Conservation (phyloP, 2,329 filamentous ascomycete genomes). For the Claviceps sp. region DNA sequence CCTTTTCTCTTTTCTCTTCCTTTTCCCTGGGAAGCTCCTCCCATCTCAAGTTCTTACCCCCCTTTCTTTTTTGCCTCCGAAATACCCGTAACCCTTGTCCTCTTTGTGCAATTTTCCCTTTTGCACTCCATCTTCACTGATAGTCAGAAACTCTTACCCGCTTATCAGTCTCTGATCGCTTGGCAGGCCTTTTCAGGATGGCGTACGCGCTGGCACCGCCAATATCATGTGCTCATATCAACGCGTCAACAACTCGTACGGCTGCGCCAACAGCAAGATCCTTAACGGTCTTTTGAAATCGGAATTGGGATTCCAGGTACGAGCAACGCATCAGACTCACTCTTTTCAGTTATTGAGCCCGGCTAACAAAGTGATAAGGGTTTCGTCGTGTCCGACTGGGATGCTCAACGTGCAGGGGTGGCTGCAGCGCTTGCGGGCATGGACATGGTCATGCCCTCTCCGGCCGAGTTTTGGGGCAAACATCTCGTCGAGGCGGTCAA, state of each 20-base stretch:
- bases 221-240: slow-evolving; percentile 54
- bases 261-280: slow-evolving; percentile 54
- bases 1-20: not conserved
- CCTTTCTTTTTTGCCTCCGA: too few relatives aligned
- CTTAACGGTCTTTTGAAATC: slow-evolving; percentile 55
- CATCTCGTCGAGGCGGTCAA: slow-evolving; percentile 47
- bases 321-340: not conserved
- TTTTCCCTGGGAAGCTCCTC: not conserved
- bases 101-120: too few relatives aligned
- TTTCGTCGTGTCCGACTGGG: slow-evolving; percentile 56
- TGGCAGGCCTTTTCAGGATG: slow-evolving; percentile 54
- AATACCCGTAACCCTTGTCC: too few relatives aligned
- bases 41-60: too few relatives aligned
- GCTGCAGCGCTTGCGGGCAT: slow-evolving; percentile 50
- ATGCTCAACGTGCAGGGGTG: slow-evolving; percentile 51
- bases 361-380: slow-evolving; percentile 27
- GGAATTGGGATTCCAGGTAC: slow-evolving; percentile 39
- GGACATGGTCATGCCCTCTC: slow-evolving; percentile 56
- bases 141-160: not conserved
- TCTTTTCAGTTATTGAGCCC: not conserved
- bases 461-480: slow-evolving; percentile 26
- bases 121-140: not conserved
- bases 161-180: not conserved
- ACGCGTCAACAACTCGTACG: slow-evolving; percentile 58
- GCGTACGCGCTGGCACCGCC: slow-evolving; percentile 45